Conservation (phyloP, 2,329 filamentous ascomycete species). For the Chaetomium strumarium region DNA sequence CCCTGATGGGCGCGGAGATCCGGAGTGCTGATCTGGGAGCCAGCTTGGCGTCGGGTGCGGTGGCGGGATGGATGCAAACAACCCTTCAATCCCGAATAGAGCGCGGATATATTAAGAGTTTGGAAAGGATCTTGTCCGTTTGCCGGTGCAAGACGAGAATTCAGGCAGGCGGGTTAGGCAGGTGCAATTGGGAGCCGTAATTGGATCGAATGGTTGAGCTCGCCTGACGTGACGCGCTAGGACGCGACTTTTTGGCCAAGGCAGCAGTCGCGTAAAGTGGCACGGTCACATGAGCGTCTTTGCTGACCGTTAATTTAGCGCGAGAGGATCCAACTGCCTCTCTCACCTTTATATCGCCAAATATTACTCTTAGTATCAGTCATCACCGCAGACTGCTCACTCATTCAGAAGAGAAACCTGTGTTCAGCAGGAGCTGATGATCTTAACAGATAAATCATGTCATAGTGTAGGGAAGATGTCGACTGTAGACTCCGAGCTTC, state of each 20-base stretch:
- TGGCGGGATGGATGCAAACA: neutral
- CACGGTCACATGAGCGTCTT: slow-evolving; percentile 15
- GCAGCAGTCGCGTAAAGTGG: slow-evolving; percentile 22
- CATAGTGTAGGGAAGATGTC: neutral
- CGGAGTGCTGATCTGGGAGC: neutral
- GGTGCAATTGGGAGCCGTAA: neutral
- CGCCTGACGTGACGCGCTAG: slow-evolving; percentile 17
- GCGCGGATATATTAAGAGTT: too few species aligned
- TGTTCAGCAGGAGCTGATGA: neutral
- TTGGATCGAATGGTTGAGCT: neutral
- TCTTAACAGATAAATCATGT: too few species aligned
- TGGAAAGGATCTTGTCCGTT: too few species aligned
- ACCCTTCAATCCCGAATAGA: too few species aligned
- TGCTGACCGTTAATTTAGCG: neutral
- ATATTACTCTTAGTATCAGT: too few species aligned
- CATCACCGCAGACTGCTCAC: neutral
- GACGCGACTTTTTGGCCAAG: slow-evolving; percentile 19
- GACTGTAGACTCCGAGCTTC: slow-evolving; percentile 1
- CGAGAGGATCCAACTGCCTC: neutral
- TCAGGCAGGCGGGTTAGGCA: neutral
- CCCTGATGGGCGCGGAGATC: neutral
- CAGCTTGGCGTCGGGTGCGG: neutral
- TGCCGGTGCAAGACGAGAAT: neutral
- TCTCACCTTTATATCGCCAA: neutral
- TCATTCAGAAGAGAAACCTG: neutral